phyloP scores from a whole-genome alignment of 352 stramenopile genomes.

The Phytophthora pini region DNA sequence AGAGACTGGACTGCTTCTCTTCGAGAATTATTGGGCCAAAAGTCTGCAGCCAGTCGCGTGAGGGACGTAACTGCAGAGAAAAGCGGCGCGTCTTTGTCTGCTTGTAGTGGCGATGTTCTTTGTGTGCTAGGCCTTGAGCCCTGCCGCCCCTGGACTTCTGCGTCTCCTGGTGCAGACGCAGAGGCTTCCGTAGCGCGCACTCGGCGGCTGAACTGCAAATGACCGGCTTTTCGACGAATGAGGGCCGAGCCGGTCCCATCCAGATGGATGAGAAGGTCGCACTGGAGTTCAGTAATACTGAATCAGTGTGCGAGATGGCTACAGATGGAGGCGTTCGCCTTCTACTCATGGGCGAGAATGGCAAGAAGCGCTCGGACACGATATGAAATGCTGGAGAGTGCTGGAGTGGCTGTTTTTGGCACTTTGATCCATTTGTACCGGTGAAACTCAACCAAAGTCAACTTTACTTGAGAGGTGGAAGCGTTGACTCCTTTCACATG shows the following conservation, averaged over 20 bases:
- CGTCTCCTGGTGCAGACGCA: neutral
- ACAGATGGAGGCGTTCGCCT: too few species aligned
- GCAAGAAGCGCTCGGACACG: too few species aligned
- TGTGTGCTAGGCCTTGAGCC: too few species aligned
- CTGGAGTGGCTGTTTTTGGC: too few species aligned
- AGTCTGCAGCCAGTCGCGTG: slow-evolving; percentile 14
- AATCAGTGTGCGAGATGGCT: too few species aligned
- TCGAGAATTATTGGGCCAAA: too few species aligned
- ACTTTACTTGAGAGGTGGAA: too few species aligned
- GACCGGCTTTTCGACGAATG: slow-evolving; percentile 1
- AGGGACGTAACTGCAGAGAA: slow-evolving; percentile 26
- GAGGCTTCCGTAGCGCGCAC: neutral
- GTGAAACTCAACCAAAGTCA: too few species aligned
- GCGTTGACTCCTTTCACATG: too few species aligned
- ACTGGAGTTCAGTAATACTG: slow-evolving; percentile 1
- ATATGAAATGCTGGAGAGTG: too few species aligned
- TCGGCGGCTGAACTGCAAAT: neutral
- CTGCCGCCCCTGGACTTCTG: neutral
- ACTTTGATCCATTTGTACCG: too few species aligned
- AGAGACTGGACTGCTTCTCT: neutral
- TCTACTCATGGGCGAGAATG: too few species aligned
- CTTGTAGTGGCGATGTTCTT: neutral
- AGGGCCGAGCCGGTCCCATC: neutral
- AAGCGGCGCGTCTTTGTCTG: neutral
- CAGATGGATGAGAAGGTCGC: neutral